Base-by-base conservation (phyloP, 2,329 filamentous ascomycete species). In the Arthrobotrys pseudoclavata region DNA sequence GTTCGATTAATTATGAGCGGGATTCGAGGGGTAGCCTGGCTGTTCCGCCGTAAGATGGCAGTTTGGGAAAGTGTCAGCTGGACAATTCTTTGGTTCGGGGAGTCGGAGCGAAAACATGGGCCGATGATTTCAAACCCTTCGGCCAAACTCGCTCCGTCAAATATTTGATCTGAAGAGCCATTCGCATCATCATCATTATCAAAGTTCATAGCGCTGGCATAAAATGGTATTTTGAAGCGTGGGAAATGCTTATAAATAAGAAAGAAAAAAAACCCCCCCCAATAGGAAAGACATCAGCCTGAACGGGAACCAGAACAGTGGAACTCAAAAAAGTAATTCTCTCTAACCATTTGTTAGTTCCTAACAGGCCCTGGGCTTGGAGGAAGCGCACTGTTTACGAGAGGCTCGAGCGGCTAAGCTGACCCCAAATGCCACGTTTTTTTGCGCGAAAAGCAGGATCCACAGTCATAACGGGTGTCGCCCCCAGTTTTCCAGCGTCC, bases 341-440 rank as follows among this genome's bases (percentile, higher is more conserved):
- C 62, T 57, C 15, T 57, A 47, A 70, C 37, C n/a, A 48, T 45
- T n/a, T 45, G 40, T 20, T 18, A 22, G 67, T 70, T 68, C 47
- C 29, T 9, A 42, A 15, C 37, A 12, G 20, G 3, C 60, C 68
- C 48, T 62, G 45, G 47, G 40, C 20, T 34, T 70, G 26, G 31
- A 52, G 48, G 45, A 70, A 63, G 55, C 60, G 42, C 53, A 57
- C 55, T 60, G 69, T 53, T 76, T 55, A 42, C 40, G 40, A 76
- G 71, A 70, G 71, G 71, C 66, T 69, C 66, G 71, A 75, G 70
- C 70, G 63, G 71, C 55, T 57, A 64, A 63, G 55, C 71, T 70
- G 57, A 66, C 64, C 61, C 42, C 61, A 72, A 72, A 72, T 76
- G 72, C 72, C 72, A 76, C 72, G 72, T 76, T 76, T 76, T 34